Evolutionary conservation across 441 rosid species (phyloP), one percentile per base, ranked within the genome.

Genomic region (Biscutella laevigata): DNA sequence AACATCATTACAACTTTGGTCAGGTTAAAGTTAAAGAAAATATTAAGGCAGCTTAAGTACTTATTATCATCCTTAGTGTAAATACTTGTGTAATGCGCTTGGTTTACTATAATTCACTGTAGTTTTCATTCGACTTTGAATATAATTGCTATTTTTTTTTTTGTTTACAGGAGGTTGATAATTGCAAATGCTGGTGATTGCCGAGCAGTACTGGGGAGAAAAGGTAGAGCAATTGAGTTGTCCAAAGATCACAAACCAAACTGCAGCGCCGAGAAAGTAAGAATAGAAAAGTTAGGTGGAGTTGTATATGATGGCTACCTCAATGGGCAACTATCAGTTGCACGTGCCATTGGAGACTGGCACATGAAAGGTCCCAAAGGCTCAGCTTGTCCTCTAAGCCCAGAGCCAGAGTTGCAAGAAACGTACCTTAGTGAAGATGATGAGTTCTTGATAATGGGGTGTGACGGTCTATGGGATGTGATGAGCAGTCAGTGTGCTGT

Each of bases 381-480:
- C 54, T 75, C 88, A 13, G 86, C 77, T 4, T 79, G 78, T 46
- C 96, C 94, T 38, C 72, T 88, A 20, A 84, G 80, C 48, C 79
- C 94, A 10, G 94, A 88, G 66, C 94, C 96, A 0, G 96, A 88
- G 62, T 41, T 84, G 63, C 82, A 79, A 63, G 85, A 81, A 64
- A 52, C 67, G 6, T 59, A 66, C 20, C 51, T 84, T 37, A 69
- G 77, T 0, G 94, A 80, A 57, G 96, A 82, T 3, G 94, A 87
- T 12, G 94, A 87, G 74, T 87, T 84, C 82, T 72, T 88, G 79
- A 82, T 88, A 60, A 78, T 88, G 77, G 96, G 96, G 10, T 82
- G 96, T 33, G 96, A 88, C 49, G 96, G 96, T 61, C 67, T 88
- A 54, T 88, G 96, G 96, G 96, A 88, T 68, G 96, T 88, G 13